Evolutionary conservation across 768 basidiomycete species (phyloP), one percentile per base, ranked within the genome.

Genomic region (Tricholoma furcatifolium): DNA sequence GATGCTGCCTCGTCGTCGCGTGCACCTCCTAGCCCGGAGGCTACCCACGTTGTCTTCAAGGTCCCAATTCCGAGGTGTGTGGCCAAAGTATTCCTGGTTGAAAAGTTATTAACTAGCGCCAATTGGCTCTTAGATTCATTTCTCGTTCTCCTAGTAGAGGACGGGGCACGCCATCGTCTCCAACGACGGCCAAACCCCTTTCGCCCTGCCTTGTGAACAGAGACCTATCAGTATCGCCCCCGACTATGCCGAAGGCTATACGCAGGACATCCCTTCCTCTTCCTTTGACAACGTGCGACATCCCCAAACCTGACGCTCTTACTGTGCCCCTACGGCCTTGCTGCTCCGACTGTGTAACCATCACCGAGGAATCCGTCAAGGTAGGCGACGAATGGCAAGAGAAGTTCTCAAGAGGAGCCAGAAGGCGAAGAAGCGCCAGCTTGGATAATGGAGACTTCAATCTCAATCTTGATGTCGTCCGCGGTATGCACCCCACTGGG

Each of bases 241-340:
- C 57, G 36, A 52, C 65, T 44, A 49, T 42, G 41, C 36, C 55
- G 50, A 51, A 51, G 50, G 6, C 58, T 53, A 32, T 68, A 60
- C 35, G 67, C 53, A 55, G 48, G 59, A 44, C 58, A 58, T 49
- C 60, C 54, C 53, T 66, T 65, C 41, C 60, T n/a, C 54, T 67
- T 67, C 43, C 60, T 23, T 57, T 70, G 6, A 72, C 76, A 24
- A 65, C 67, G n/a, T 71, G 73, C 43, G 60, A 65, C 15, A 63
- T 63, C 17, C 65, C 59, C 41, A 63, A 65, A 51, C 73, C 69
- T 17, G 58, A 76, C 14, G 66, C 75, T 36, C 57, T 73, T 27
- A 89, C 85, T 0, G 67, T 91, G 1, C 89, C 89, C 6, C 70
- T 91, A 14, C 83, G 89, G 39, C 74, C 82, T 11, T 91, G 89